Evolutionary conservation across 345 rosid species (phyloP), one percentile per base, ranked within the genome.

Genomic region (Hibiscus trionum): DNA sequence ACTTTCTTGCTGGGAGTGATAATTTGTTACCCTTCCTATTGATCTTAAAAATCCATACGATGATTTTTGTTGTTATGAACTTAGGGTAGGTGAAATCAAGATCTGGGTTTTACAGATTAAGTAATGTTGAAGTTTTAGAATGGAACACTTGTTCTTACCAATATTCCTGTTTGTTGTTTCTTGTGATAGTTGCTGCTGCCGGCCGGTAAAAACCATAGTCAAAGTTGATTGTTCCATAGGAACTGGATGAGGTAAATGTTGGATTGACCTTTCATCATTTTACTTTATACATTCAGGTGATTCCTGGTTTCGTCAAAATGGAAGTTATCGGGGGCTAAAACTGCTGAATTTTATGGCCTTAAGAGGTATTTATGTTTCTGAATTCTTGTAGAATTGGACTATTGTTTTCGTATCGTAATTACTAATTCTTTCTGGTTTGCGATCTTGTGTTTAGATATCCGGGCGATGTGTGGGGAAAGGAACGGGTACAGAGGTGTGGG

Each of bases 321-420:
- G 96, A 92, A 76, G 88, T 86, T 73, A 83, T 44, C 26, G 98
- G 89, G 72, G 98, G 94, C 84, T 89, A 77, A 85, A 50, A 29
- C 75, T 82, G 42, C 69, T 66, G 64, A 69, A 70, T 77, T 83
- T 74, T 79, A 79, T 81, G 84, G 83, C 81, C 83, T 84, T 81
- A 72, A 72, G 63, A 71, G 89, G 97, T 92, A 84, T 19, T 26
- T 76, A 16, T 21, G 14, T 26, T 73, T 39, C 39, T 8, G 0
- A 31, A 14, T 26, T 50, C 42, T 56, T 39, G 10, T 26, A 11
- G 58, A 21, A 70, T 5, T 6, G 33, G 11, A 16, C 60, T 55
- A 62, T 2, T 19, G 70, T 42, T 71, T 19, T 16, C 4, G 3
- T 11, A 44, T 76, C 21, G 2, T 8, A 39, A 7, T n/a, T 29